Base-by-base conservation (phyloP, 192 early-diverging fungal genomes). In the Coemansia sp. region DNA sequence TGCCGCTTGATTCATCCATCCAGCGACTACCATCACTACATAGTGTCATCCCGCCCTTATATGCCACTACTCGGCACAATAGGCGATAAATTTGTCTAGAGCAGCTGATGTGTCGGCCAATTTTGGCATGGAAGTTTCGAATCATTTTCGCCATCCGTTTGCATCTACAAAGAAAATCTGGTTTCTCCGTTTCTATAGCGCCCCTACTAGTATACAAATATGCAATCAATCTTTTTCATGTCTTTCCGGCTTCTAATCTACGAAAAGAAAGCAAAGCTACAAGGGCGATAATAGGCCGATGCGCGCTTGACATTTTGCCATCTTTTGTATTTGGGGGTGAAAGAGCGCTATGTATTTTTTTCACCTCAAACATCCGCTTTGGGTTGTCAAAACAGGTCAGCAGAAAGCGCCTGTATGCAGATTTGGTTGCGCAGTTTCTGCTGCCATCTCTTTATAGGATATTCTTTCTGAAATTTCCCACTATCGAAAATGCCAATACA, bases 91-190 rank as follows among this genome's bases (percentile, higher is more conserved):
- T 16, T 57, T 29, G 55, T 31, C 52, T 15, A n/a, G 31, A 34
- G 31, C 57, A 60, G 57, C 57, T 60, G 57, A 60, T 16, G 29
- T 2, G 16, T 60, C 57, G 57, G 57, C 57, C 57, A 60, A 60
- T 60, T 60, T 6, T 8, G 5, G 3, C 1, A 16, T 33, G 57
- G 57, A 60, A 60, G 29, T 18, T 60, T 60, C 15, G 57, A 60
- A 18, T 36, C 6, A 11, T 34, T 33, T 6, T 2, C 5, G 31
- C 6, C 31, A 7, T 34, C 31, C 13, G 5, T 34, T 60, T 33
- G 16, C 57, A 60, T 60, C 57, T 33, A 60, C 57, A 60, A 60
- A 33, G 57, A 15, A 60, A 60, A 34, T 8, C 29, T 15, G 15
- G 27, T 31, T 31, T 27, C 13, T 29, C 31, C 57, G 13, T 16